These are phyloP conservation scores for Rubia tinctorum DNA, from an alignment of 305 asterid species.

Conservation along the genomic window DNA sequence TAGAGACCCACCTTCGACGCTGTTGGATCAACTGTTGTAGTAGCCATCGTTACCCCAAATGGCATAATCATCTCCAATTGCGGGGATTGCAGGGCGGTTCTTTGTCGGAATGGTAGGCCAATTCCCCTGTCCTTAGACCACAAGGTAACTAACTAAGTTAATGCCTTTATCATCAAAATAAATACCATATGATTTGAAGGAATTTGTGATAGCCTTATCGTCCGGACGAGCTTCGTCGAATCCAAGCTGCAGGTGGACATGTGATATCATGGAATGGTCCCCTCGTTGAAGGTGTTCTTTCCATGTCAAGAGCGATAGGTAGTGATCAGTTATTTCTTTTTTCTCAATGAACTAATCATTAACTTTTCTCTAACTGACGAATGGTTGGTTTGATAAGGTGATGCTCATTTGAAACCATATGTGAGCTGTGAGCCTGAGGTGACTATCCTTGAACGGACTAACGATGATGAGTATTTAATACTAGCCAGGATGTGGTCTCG, in stretches of 20 bases:
- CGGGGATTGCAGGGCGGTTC: slow-evolving; percentile 82
- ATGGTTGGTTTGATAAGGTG: slow-evolving; percentile 25
- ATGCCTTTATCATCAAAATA: not conserved
- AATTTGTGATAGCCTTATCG: slow-evolving; percentile 47
- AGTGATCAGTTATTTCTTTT: not conserved
- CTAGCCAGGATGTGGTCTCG: slow-evolving; percentile 56
- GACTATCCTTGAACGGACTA: slow-evolving; percentile 33
- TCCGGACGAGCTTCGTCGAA: slow-evolving; percentile 56
- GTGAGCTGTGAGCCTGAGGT: slow-evolving; percentile 60
- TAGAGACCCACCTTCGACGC: slow-evolving; percentile 63
- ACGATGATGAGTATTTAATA: slow-evolving; percentile 51
- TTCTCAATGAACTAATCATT: not conserved
- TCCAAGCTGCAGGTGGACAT: slow-evolving; percentile 60
- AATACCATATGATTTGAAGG: not conserved
- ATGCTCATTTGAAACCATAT: slow-evolving; percentile 43
- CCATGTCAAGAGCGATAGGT: slow-evolving; percentile 76
- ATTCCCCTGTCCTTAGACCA: slow-evolving; percentile 69
- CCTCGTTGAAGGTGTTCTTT: slow-evolving; percentile 62
- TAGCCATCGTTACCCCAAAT: slow-evolving; percentile 45
- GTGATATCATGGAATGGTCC: slow-evolving; percentile 59
- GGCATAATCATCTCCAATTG: slow-evolving; percentile 62
- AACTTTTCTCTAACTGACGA: not conserved
- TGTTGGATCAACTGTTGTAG: slow-evolving; percentile 77
- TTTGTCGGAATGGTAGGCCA: slow-evolving; percentile 63
- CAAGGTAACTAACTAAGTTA: slow-evolving; percentile 31